phyloP scores from a whole-genome alignment of 2,329 filamentous ascomycete species.

The Eutypella sp. region DNA sequence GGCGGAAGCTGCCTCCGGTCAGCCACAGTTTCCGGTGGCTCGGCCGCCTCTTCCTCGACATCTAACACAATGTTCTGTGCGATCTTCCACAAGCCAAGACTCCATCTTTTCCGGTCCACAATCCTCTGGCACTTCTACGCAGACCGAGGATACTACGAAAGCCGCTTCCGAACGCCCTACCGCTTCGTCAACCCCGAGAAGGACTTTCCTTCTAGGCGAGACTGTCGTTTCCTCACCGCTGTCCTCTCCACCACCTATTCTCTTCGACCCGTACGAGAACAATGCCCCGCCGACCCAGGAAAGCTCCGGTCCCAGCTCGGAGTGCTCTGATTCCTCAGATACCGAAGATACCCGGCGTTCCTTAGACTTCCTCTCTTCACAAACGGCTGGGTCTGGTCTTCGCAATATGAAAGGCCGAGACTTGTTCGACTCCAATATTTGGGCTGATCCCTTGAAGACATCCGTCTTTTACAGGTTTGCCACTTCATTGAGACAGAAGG shows the following conservation, averaged over 20 bases:
- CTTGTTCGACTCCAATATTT: constrained; percentile 66
- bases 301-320: constrained; percentile 34
- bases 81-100: constrained; percentile 19
- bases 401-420: constrained; percentile 66
- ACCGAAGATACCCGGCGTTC: constrained; percentile 39
- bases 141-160: constrained; percentile 19
- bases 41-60: constrained; percentile 18
- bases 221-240: constrained; percentile 47
- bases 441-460: constrained; percentile 62
- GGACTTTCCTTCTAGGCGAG: constrained; percentile 8
- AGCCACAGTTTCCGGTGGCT: constrained; percentile 11
- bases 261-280: constrained; percentile 46
- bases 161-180: constrained; percentile 10
- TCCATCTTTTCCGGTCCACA: constrained; percentile 19
- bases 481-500: constrained; percentile 60
- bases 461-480: constrained; percentile 70
- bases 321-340: constrained; percentile 32
- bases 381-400: constrained; percentile 35
- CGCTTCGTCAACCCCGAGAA: constrained; percentile 19
- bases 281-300: constrained; percentile 29
- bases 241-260: constrained; percentile 49
- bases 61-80: constrained; percentile 17
- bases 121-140: constrained; percentile 19
- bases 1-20: constrained; percentile 1
- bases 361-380: constrained; percentile 35